Evolutionary conservation across 805 yeast species (phyloP).

Genomic region (Saturnispora galanensis): DNA sequence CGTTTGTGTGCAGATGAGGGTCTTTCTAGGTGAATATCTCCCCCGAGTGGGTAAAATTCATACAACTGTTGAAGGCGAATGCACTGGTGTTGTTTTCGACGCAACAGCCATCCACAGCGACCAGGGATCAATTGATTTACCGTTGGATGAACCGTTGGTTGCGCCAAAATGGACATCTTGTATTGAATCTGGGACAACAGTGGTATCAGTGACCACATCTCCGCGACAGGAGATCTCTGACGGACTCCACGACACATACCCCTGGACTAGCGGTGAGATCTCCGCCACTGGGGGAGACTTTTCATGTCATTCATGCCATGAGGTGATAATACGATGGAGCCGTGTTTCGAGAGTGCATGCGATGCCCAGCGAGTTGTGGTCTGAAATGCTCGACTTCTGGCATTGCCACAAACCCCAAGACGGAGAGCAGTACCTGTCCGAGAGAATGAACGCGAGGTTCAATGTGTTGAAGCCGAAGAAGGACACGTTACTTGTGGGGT

Average conservation of each 20-base stretch:
- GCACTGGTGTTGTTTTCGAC: neutral
- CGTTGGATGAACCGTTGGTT: neutral
- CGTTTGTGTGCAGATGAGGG: no score
- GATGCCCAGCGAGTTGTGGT: conserved; percentile 91
- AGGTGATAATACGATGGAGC: conserved; percentile 23
- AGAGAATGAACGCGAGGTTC: conserved; percentile 22
- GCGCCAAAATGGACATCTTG: neutral
- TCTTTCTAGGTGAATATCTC: conserved; percentile 4
- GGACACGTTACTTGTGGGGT: conserved; percentile 42
- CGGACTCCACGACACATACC: conserved; percentile 14
- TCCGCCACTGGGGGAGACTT: conserved; percentile 5
- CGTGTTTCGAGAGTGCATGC: conserved; percentile 33
- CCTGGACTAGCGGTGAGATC: conserved; percentile 20
- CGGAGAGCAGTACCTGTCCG: conserved; percentile 11
- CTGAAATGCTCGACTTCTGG: conserved; percentile 95
- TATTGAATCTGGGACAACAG: no score
- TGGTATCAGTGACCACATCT: no score
- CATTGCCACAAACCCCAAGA: conserved; percentile 76
- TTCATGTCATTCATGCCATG: conserved; percentile 15
- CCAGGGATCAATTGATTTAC: neutral
- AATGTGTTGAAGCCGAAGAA: conserved; percentile 36
- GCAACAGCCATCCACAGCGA: neutral
- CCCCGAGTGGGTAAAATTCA: conserved; percentile 5
- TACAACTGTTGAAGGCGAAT: neutral
- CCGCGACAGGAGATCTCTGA: neutral